Percentiles rank a stretch among this genome's conserved stretches.
These are phyloP conservation scores for Prunus mira DNA, from an alignment of 306 rosid genomes.

Conservation along the genomic window DNA sequence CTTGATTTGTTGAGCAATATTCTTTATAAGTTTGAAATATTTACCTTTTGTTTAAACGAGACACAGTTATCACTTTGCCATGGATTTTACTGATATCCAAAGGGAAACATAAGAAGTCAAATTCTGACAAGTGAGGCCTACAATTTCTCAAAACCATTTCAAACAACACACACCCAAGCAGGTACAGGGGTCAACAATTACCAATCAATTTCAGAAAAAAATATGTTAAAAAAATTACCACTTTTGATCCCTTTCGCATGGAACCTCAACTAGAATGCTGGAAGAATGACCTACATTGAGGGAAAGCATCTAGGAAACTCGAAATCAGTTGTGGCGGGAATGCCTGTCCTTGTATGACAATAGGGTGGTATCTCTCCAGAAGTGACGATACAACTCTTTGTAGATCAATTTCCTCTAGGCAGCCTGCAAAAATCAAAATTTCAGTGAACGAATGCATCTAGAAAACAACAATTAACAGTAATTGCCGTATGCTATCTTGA, in stretches of 20 bases:
- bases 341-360: constrained; percentile 46
- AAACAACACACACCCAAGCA: no score
- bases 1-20: no score
- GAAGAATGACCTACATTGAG: constrained; percentile 43
- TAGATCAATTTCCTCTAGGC: constrained; percentile 50
- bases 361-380: constrained; percentile 46
- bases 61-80: no score
- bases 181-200: background rate
- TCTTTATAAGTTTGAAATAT: no score
- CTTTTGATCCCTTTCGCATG: background rate
- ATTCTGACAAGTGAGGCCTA: no score
- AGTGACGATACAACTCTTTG: constrained; percentile 39
- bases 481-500: constrained; percentile 6
- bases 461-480: background rate
- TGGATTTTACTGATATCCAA: no score
- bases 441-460: constrained; percentile 1
- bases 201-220: background rate
- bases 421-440: constrained; percentile 48
- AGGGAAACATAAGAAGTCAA: no score
- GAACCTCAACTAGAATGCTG: constrained; percentile 28
- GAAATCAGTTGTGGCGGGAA: constrained; percentile 38
- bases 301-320: constrained; percentile 53
- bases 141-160: no score
- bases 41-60: no score
- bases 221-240: background rate